phyloP scores from a whole-genome alignment of 1,284 basidiomycete genomes.

The Boletus nobilissimus region DNA sequence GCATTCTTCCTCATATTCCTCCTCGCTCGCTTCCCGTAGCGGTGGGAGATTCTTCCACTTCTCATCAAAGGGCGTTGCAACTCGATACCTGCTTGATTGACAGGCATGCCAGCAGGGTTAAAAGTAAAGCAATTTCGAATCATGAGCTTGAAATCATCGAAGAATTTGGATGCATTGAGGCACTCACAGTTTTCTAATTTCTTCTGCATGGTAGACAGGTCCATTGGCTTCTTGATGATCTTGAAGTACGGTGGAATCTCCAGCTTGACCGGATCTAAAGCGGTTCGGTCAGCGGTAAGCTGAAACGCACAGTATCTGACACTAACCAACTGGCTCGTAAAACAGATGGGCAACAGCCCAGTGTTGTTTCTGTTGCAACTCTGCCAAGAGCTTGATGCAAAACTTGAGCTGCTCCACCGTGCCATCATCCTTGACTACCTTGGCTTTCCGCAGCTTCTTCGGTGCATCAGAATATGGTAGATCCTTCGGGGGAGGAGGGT shows the following conservation, averaged over 20 bases:
- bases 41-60: constrained; percentile 88
- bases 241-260: constrained; percentile 89
- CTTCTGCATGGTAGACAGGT: constrained; percentile 86
- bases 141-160: constrained; percentile 93
- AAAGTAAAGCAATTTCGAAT: constrained; percentile 93
- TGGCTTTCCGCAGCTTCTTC: constrained; percentile 73
- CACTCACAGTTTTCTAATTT: constrained; percentile 87
- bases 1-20: constrained; percentile 64
- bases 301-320: not conserved
- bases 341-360: constrained; percentile 84
- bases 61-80: constrained; percentile 87
- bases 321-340: constrained; percentile 91
- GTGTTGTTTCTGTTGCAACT: constrained; percentile 85
- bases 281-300: constrained; percentile 8
- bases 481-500: constrained; percentile 94
- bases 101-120: constrained; percentile 89
- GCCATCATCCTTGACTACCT: constrained; percentile 71
- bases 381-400: constrained; percentile 78
- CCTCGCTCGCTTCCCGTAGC: constrained; percentile 62
- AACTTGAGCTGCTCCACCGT: constrained; percentile 90
- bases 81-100: constrained; percentile 84
- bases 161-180: constrained; percentile 79
- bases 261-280: constrained; percentile 77
- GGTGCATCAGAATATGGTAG: constrained; percentile 83
- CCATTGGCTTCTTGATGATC: constrained; percentile 95